Evolutionary conservation across 768 basidiomycete species (phyloP).

Genomic region (Sutorius australiensis): DNA sequence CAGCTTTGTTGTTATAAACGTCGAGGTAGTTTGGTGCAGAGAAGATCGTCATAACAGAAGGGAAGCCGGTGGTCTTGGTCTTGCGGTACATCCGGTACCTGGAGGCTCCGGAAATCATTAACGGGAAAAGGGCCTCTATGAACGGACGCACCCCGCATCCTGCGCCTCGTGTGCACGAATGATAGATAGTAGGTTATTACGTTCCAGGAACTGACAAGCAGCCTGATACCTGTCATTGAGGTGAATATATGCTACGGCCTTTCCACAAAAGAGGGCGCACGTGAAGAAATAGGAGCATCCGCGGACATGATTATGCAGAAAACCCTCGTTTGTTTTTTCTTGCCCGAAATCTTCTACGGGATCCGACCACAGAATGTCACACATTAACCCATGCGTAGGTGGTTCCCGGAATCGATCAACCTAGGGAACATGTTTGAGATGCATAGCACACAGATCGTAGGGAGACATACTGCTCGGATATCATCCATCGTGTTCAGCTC

Average conservation of each 20-base stretch:
- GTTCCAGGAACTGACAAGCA: conserved; percentile 94
- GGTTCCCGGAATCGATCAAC: conserved; percentile 98
- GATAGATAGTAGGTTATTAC: conserved; percentile 94
- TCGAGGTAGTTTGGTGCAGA: conserved; percentile 98
- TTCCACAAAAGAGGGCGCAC: conserved; percentile 36
- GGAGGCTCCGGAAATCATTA: not conserved
- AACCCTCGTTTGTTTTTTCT: conserved; percentile 87
- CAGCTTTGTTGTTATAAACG: conserved; percentile 98
- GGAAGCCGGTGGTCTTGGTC: conserved; percentile 96
- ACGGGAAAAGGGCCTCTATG: not conserved
- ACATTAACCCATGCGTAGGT: conserved; percentile 96
- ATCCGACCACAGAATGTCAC: conserved; percentile 98
- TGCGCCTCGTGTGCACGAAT: conserved; percentile 98
- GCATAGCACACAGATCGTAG: not conserved
- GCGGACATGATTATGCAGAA: conserved; percentile 93
- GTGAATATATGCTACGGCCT: not conserved
- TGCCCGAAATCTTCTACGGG: conserved; percentile 96
- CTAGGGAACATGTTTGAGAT: conserved; percentile 36
- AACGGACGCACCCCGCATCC: conserved; percentile 79
- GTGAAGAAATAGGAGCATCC: conserved; percentile 97
- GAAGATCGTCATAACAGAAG: conserved; percentile 99
- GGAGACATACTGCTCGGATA: conserved; percentile 66
- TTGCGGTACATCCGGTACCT: conserved; percentile 99
- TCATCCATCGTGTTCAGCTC: conserved; percentile 96
- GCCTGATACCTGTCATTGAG: conserved; percentile 73